These are phyloP conservation scores for Garcia nutans DNA, from an alignment of 345 rosid species.

Conservation along the genomic window DNA sequence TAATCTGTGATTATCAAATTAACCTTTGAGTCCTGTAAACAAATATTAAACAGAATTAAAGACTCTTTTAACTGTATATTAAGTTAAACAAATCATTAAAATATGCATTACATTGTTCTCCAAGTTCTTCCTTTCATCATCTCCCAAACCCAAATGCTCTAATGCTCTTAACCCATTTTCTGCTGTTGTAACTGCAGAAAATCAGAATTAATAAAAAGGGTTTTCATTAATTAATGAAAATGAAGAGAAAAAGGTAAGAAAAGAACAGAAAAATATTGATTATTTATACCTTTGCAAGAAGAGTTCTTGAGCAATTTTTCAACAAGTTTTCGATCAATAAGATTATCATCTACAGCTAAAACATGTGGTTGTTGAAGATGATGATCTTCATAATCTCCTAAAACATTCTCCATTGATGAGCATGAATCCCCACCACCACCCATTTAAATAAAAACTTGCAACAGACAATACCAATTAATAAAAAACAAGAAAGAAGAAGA, in stretches of 20 bases:
- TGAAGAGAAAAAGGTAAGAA: neutral
- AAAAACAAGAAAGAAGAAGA: constrained; percentile 1
- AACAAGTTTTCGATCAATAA: constrained; percentile 62
- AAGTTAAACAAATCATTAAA: neutral
- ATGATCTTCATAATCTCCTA: constrained; percentile 25
- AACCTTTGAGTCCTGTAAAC: constrained; percentile 55
- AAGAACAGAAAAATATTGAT: neutral
- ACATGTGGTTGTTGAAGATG: constrained; percentile 49
- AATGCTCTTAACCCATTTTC: constrained; percentile 73
- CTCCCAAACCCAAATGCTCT: constrained; percentile 63
- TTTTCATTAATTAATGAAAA: too few species aligned
- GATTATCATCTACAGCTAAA: constrained; percentile 83
- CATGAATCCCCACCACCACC: constrained; percentile 24
- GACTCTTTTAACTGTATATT: too few species aligned
- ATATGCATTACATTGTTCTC: constrained; percentile 11
- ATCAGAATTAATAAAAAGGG: neutral
- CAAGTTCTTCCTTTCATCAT: constrained; percentile 30
- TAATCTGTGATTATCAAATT: constrained; percentile 81
- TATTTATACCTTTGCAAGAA: constrained; percentile 63
- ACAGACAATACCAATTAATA: neutral
- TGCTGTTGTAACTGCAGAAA: constrained; percentile 67
- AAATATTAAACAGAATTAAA: neutral
- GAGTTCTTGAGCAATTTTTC: constrained; percentile 51
- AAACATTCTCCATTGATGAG: constrained; percentile 27
- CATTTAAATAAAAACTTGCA: constrained; percentile 9